Conservation (phyloP, 2,329 filamentous ascomycete genomes). For the Cephalotrichum gorgonifer region DNA sequence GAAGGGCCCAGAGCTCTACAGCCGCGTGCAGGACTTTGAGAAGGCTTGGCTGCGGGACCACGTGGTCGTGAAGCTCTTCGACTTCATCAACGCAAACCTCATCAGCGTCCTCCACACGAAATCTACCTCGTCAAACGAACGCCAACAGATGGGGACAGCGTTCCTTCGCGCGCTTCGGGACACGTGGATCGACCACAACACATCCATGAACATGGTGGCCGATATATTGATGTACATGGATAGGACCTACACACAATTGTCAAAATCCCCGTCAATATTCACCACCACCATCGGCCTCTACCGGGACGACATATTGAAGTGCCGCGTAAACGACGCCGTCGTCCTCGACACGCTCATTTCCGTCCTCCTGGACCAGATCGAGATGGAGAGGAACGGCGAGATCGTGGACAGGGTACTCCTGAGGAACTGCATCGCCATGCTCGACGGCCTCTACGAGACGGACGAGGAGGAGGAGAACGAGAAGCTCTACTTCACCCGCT, state of each 20-base stretch:
- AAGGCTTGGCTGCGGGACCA: constrained; percentile 66
- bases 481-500: constrained; percentile 74
- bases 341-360: constrained; percentile 68
- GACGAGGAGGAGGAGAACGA: constrained; percentile 66
- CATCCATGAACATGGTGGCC: constrained; percentile 92
- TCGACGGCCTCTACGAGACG: constrained; percentile 78
- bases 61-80: constrained; percentile 61
- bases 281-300: constrained; percentile 78
- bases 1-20: constrained; percentile 72
- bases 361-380: constrained; percentile 81
- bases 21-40: constrained; percentile 71
- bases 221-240: constrained; percentile 98
- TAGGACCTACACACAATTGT: constrained; percentile 66
- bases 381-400: constrained; percentile 85
- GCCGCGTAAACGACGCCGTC: constrained; percentile 36
- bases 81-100: constrained; percentile 61
- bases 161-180: constrained; percentile 68
- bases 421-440: constrained; percentile 77
- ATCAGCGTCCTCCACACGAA: constrained; percentile 49
- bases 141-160: constrained; percentile 68
- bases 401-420: constrained; percentile 76
- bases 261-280: constrained; percentile 67
- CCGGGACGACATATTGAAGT: constrained; percentile 71
- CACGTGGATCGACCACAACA: constrained; percentile 81
- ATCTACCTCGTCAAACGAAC: constrained; percentile 63